Conservation (phyloP, 805 yeast genomes). For the Candida germanica region DNA sequence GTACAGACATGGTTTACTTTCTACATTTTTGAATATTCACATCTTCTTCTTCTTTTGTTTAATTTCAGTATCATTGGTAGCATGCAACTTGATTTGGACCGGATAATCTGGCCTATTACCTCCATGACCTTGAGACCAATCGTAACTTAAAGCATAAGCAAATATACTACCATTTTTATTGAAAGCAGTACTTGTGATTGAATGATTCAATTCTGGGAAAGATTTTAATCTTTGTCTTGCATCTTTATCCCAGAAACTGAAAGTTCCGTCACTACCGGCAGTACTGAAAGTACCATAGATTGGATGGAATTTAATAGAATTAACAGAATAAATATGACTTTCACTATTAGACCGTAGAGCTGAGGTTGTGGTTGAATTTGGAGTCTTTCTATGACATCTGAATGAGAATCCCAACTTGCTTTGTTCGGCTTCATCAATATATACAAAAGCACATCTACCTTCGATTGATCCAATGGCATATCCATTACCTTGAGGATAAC, state of each 20-base stretch:
- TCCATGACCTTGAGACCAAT: constrained; percentile 91
- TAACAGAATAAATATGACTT: constrained; percentile 72
- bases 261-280: constrained; percentile 92
- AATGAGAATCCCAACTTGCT: constrained; percentile 76
- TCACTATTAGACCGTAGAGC: constrained; percentile 39
- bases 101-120: constrained; percentile 75
- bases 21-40: too few species aligned
- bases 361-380: constrained; percentile 22
- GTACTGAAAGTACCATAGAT: constrained; percentile 87
- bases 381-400: constrained; percentile 86
- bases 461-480: constrained; percentile 91
- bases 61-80: constrained; percentile 81
- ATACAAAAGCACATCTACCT: constrained; percentile 94
- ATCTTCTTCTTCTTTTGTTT: constrained; percentile 49
- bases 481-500: constrained; percentile 91
- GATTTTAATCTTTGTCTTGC: constrained; percentile 83
- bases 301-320: constrained; percentile 84
- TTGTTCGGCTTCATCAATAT: constrained; percentile 80
- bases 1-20: too few species aligned
- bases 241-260: constrained; percentile 95
- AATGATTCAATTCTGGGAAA: constrained; percentile 61
- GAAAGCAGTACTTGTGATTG: constrained; percentile 77
- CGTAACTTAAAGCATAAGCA: constrained; percentile 91
- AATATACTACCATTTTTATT: constrained; percentile 79
- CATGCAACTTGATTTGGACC: constrained; percentile 75